phyloP scores from a whole-genome alignment of 192 early-diverging fungal genomes.

The Coemansia sp. region DNA sequence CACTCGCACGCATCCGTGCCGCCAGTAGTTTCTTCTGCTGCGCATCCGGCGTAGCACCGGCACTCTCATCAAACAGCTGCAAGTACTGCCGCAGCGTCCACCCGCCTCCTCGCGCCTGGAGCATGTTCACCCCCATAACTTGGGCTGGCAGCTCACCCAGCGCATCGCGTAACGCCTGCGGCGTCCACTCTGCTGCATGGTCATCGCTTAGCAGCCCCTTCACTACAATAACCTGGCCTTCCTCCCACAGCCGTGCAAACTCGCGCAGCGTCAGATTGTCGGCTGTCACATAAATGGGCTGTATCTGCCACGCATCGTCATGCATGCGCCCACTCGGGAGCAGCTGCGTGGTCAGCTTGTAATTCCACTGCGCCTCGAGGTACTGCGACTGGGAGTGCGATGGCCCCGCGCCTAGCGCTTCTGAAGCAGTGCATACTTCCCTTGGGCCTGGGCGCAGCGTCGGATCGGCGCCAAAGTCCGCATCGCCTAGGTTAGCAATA shows the following conservation, averaged over 20 bases:
- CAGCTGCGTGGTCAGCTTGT: conserved; percentile 11
- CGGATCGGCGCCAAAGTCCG: conserved; percentile 20
- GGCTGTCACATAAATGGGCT: conserved; percentile 23
- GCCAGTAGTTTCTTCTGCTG: neutral
- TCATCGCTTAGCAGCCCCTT: conserved; percentile 18
- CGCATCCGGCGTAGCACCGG: neutral
- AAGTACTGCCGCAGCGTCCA: conserved; percentile 24
- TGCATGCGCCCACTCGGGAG: neutral
- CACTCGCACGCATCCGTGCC: conserved; percentile 11
- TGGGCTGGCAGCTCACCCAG: conserved; percentile 13
- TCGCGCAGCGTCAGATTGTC: conserved; percentile 30
- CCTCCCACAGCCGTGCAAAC: conserved; percentile 34
- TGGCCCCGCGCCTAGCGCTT: conserved; percentile 16
- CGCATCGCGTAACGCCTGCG: conserved; percentile 7
- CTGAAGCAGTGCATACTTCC: neutral
- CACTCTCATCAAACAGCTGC: conserved; percentile 9
- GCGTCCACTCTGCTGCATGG: conserved; percentile 9
- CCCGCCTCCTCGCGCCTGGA: neutral
- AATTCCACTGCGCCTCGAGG: conserved; percentile 27
- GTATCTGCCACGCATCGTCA: conserved; percentile 15
- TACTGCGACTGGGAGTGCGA: conserved; percentile 23
- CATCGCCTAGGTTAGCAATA: conserved; percentile 39
- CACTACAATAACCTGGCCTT: conserved; percentile 32
- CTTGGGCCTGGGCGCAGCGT: conserved; percentile 11
- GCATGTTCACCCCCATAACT: conserved; percentile 3